Base-by-base conservation (phyloP, 345 rosid genomes). In the Geranium rotundifolium region DNA sequence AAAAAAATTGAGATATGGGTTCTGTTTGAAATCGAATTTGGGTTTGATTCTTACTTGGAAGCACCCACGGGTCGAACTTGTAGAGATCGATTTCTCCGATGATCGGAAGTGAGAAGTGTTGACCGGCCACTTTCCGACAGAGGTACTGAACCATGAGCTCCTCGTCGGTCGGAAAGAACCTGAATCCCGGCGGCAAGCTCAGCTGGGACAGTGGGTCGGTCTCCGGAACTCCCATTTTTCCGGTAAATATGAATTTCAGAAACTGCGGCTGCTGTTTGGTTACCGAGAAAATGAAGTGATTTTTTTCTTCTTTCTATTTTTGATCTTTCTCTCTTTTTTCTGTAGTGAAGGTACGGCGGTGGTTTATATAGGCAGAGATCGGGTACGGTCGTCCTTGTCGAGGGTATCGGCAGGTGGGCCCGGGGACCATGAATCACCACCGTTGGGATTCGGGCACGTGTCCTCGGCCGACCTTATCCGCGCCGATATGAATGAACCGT, bases 111-210 rank as follows among this genome's bases (percentile, higher is more conserved):
- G 81, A 68, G 71, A 93, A 90, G 3, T 81, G 82, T 14, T 86
- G 83, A 0, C 97, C 97, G 1, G 97, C 93, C 31, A 86, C 96
- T 75, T 93, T 85, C 61, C 77, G 69, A 67, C 96, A 88, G 8
- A 93, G 77, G 68, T 93, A 93, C 31, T 90, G 97, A 46, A 90
- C 95, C 55, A 93, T 54, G 5, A 93, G 95, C 81, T 93, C 99
- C 75, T 88, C 99, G 60, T 93, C 99, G 7, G 41, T 34, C 41
- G 41, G 41, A 8, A 34, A 34, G 41, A 34, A 34, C 10, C 41
- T 5, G 41, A 34, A 34, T 8, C 41, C 41, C 41, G 41, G 41
- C 41, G 41, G 41, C 41, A 34, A 34, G 41, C 41, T 88, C 64
- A 90, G 68, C 41, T 87, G 91, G 67, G 93, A 65, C 19, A 92